Base-by-base conservation (phyloP, 176 grass and related monocot species). In the Puccinellia tenuiflora region DNA sequence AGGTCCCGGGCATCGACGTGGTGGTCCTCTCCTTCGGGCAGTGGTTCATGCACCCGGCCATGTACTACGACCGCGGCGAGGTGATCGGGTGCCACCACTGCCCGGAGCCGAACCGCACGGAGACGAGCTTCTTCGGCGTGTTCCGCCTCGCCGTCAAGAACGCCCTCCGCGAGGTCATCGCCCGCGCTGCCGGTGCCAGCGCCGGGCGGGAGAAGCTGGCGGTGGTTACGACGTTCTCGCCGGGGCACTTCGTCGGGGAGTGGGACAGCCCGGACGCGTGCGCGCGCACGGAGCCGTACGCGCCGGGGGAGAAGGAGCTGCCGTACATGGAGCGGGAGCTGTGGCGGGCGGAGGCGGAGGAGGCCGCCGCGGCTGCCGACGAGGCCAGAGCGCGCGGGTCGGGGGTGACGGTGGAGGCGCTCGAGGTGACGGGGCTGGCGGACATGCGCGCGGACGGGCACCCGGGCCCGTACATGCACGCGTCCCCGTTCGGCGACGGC, bases 81-180 rank as follows among this genome's bases (percentile, higher is more conserved):
- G 78, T 91, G 38, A 60, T 97, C 17, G 95, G 95, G 13, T 97
- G 95, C 90, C 95, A 97, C 86, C 78, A 83, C 34, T 94, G 92
- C 83, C 92, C 88, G 20, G 90, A 85, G 42, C 82, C 79, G 38
- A 88, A 92, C 75, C 78, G 86, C 80, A 91, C 88, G 5, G 88
- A 94, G 62, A 89, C 90, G 26, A 86, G 90, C 42, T 95, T 92
- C 90, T 95, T 95, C 73, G 88, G 75, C 47, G 88, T 88, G 31
- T 95, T 90, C 78, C 90, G 56, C 34, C 91, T 90, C 77, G 88
- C 90, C 26, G 77, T 97, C 54, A 88, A 85, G 31, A 88, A 84
- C 33, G 65, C 92, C 30, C 90, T 94, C 60, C 72, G 66, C 69
- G 86, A 88, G 69, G 74, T 94, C 85, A 40, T 75, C 5, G 1